Base-by-base conservation (phyloP, 768 basidiomycete species). In the Postia placenta region DNA sequence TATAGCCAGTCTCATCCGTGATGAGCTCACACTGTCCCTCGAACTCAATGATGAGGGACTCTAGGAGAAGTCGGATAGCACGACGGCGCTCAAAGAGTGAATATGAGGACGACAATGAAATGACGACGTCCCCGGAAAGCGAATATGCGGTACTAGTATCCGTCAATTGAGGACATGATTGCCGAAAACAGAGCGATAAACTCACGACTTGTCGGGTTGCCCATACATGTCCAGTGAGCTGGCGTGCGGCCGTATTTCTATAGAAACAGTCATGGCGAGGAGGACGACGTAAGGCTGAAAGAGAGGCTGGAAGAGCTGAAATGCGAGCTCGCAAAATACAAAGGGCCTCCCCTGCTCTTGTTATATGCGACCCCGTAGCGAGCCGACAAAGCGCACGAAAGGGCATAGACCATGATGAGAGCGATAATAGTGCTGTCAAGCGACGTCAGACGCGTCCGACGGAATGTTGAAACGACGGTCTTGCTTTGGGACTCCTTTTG, bases 11-110 rank as follows among this genome's bases (percentile, higher is more conserved):
- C 35, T 66, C 67, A 5, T 78, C 74, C 11, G 83, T 78, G 52
- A 84, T 70, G 20, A 82, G 74, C 63, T 95, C 92, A 17, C 81
- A 75, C 65, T 92, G 89, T 23, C 92, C 92, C 59, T 96, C 92
- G 50, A 96, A 90, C 3, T 79, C 81, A 56, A 96, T 63, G 37
- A 72, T 67, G 33, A 95, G 69, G 1, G 89, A 92, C 53, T 80
- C 77, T 17, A 92, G 75, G 4, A 84, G 61, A 36, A 83, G 61
- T 33, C 70, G 76, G 7, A 74, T 65, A 0, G 80, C 64, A 42
- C 71, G 68, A 49, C 73, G 75, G 51, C 74, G 72, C 51, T 76
- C 74, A 53, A 86, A 81, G 22, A 84, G 59, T 11, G 78, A 78
- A 45, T 65, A 72, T 9, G 51, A 41, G 1, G 82, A 68, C 2